Percentiles rank a stretch among this genome's conserved stretches.
These are phyloP conservation scores for Pseudozyma tsukubaensis DNA, from an alignment of 1,284 basidiomycete genomes.

Conservation along the genomic window DNA sequence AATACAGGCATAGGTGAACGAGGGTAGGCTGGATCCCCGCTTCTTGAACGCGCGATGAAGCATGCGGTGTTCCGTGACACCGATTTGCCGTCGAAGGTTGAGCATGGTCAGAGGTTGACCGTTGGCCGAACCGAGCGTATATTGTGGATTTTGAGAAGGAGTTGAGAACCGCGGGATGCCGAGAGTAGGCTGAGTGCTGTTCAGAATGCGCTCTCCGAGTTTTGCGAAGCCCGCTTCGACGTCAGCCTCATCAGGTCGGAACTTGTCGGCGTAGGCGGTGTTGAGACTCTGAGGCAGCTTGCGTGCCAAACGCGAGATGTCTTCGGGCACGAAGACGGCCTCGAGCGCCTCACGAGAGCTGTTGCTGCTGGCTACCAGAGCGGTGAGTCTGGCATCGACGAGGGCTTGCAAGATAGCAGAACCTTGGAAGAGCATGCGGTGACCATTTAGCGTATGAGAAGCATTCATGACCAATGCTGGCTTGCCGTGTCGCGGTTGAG, in stretches of 20 bases:
- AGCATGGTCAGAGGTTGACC: constrained; percentile 26
- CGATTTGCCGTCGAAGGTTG: constrained; percentile 17
- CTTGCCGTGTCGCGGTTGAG: constrained; percentile 8
- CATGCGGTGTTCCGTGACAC: constrained; percentile 9
- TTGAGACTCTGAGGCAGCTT: constrained; percentile 37
- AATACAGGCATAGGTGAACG: constrained; percentile 32
- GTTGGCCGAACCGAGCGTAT: constrained; percentile 10
- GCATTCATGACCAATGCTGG: constrained; percentile 20
- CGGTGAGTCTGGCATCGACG: constrained; percentile 6
- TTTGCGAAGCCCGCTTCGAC: constrained; percentile 25
- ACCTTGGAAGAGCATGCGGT: constrained; percentile 14
- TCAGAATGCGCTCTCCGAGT: constrained; percentile 16
- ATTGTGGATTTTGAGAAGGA: constrained; percentile 4
- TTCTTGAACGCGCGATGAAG: constrained; percentile 25
- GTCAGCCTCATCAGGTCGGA: constrained; percentile 5
- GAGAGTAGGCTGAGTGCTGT: constrained; percentile 19
- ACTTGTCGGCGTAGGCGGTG: constrained; percentile 23
- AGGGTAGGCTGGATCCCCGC: constrained; percentile 16
- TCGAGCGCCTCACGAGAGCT: constrained; percentile 18
- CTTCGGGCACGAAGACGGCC: constrained; percentile 23
- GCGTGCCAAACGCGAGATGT: constrained; percentile 6
- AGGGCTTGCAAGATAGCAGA: constrained; percentile 19
- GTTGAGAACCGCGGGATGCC: constrained; percentile 26
- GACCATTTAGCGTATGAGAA: constrained; percentile 37
- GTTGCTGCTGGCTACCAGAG: neutral